Base-by-base conservation (phyloP, 2,329 filamentous ascomycete genomes). In the Xylaria sp. region DNA sequence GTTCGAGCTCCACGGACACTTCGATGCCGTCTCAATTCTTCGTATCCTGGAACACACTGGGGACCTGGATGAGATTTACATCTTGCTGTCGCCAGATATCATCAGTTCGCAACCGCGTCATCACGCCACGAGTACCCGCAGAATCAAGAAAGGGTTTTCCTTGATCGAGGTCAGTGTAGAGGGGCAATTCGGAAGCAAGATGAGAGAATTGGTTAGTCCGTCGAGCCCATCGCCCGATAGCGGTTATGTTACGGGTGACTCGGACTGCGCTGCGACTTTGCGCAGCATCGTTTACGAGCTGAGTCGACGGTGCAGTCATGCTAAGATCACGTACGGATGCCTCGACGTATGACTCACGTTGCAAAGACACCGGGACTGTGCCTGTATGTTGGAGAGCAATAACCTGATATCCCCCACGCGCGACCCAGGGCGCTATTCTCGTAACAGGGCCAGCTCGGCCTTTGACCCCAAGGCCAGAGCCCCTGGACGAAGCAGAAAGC, bases 11-110 rank as follows among this genome's bases (percentile, higher is more conserved):
- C 4, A 24, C 58, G 21, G 45, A 3, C 36, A 30, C 7, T 61
- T 53, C 47, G 64, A 64, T 24, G 39, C 30, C 39, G 24, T 42
- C 19, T 64, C 67, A 6, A 48, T 71, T 12, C 24, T 62, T n/a
- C 47, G 63, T 11, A 60, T 69, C 19, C 19, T 69, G 50, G 58
- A 65, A 32, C 61, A 61, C n/a, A 67, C 66, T 3, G 39, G 36
- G 54, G 64, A 64, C n/a, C 42, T 71, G 21, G 50, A 58, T 4
- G 67, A 71, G 61, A 51, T 71, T 48, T 69, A 71, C 61, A 57
- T 69, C 32, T 51, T 71, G 24, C 21, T 71, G 34, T 62, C 67
- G 27, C 45, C 56, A 3, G 61, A 60, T 45, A 54, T 57, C 24
- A 21, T 69, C 39, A 24, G 50, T 6, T 55, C 48, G 1, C 47